Evolutionary conservation across 2,329 filamentous ascomycete species (phyloP).

Genomic region (Colletotrichum sp.): DNA sequence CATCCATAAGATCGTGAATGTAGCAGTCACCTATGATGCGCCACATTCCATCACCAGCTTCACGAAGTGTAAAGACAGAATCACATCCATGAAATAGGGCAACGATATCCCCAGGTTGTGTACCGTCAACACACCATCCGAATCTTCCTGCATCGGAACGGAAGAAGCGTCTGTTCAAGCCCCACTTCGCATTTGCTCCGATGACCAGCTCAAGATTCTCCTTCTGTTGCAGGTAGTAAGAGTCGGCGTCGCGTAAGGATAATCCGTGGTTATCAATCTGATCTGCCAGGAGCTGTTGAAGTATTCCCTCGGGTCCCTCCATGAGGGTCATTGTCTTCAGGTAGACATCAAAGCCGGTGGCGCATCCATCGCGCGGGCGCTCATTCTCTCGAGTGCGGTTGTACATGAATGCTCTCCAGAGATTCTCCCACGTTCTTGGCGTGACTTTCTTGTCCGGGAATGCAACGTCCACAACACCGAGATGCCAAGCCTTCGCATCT

Average conservation of each 20-base stretch:
- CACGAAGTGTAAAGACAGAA: neutral
- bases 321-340: neutral
- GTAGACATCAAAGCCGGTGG: neutral
- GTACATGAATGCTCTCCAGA: slow-evolving; percentile 12
- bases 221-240: neutral
- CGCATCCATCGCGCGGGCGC: neutral
- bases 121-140: neutral
- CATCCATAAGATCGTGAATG: neutral
- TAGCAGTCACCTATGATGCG: neutral
- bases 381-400: neutral
- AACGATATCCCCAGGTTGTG: neutral
- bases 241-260: neutral
- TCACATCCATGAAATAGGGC: neutral
- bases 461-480: neutral
- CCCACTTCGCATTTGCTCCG: neutral
- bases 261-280: neutral
- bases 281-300: neutral
- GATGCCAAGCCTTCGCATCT: neutral
- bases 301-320: neutral
- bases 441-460: slow-evolving; percentile 1
- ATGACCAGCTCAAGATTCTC: neutral
- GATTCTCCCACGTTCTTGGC: neutral
- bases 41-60: neutral
- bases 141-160: neutral
- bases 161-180: slow-evolving; percentile 6